phyloP scores from a whole-genome alignment of 345 rosid genomes.

The Physaria fendleri region DNA sequence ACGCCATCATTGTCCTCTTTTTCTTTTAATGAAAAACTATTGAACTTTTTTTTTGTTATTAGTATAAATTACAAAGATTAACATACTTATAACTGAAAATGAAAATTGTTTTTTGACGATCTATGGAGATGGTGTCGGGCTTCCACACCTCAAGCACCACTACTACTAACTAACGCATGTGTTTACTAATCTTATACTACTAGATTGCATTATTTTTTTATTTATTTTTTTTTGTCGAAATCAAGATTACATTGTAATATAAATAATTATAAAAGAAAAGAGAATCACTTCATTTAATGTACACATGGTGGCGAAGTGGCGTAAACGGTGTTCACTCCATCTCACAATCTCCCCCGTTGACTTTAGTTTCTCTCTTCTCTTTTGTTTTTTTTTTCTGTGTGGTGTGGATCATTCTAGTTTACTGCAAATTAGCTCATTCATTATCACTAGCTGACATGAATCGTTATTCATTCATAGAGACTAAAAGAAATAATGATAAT shows the following conservation, averaged over 20 bases:
- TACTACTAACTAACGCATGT: slow-evolving; percentile 17
- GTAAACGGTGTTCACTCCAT: slow-evolving; percentile 28
- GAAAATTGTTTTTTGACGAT: background rate
- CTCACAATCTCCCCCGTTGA: slow-evolving; percentile 26
- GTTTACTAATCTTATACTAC: background rate
- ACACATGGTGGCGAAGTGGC: slow-evolving; percentile 8
- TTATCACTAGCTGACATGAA: background rate
- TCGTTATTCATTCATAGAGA: background rate
- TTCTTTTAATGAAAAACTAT: no score
- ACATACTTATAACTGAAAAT: background rate
- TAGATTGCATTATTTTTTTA: no score
- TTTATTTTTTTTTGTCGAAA: no score
- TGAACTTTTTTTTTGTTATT: background rate
- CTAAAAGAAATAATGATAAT: background rate
- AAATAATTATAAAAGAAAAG: no score
- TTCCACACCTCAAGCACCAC: slow-evolving; percentile 26
- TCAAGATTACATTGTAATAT: no score
- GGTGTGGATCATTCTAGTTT: background rate
- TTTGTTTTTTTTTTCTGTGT: background rate
- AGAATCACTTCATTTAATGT: slow-evolving; percentile 7
- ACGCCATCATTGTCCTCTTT: slow-evolving; percentile 15
- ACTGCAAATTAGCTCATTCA: background rate
- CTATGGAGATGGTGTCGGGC: background rate
- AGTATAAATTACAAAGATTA: background rate
- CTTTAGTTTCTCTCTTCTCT: background rate